These are phyloP conservation scores for Yarrowia sp. DNA, from an alignment of 805 yeast species.

Conservation along the genomic window DNA sequence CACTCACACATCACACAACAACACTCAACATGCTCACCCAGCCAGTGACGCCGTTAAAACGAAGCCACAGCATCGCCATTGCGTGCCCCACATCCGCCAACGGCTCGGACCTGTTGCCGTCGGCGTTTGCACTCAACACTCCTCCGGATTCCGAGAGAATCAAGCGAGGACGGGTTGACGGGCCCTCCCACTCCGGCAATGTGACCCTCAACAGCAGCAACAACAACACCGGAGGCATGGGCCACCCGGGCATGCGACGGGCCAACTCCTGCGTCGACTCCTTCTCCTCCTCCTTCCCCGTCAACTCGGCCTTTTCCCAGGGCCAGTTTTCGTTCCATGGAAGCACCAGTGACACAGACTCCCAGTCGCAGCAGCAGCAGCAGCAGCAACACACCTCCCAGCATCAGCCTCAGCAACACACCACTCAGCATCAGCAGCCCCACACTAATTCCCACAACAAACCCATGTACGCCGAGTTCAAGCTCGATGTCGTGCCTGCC, in stretches of 20 bases:
- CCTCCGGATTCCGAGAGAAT: slow-evolving; percentile 36
- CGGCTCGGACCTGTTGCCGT: slow-evolving; percentile 32
- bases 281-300: slow-evolving; percentile 28
- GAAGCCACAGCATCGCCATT: slow-evolving; percentile 35
- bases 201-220: background rate
- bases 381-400: slow-evolving; percentile 1
- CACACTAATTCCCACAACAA: background rate
- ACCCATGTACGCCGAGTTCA: slow-evolving; percentile 34
- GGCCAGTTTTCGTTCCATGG: slow-evolving; percentile 7
- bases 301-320: slow-evolving; percentile 10
- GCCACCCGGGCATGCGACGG: slow-evolving; percentile 21
- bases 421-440: background rate
- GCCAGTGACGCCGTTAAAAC: slow-evolving; percentile 37
- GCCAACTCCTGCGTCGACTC: slow-evolving; percentile 33
- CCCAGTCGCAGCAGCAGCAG: slow-evolving; percentile 7
- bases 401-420: background rate
- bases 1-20: background rate
- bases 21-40: slow-evolving; percentile 19
- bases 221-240: slow-evolving; percentile 5
- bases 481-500: slow-evolving; percentile 25
- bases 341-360: too few species aligned
- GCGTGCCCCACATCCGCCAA: slow-evolving; percentile 27
- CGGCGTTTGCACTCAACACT: slow-evolving; percentile 37
- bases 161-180: slow-evolving; percentile 15
- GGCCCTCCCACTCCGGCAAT: background rate